A percentile compares a stretch with the other conserved stretches of the same genome.
Evolutionary conservation across 345 rosid genomes (phyloP).

Genomic region (Zanthoxylum bungeanum): DNA sequence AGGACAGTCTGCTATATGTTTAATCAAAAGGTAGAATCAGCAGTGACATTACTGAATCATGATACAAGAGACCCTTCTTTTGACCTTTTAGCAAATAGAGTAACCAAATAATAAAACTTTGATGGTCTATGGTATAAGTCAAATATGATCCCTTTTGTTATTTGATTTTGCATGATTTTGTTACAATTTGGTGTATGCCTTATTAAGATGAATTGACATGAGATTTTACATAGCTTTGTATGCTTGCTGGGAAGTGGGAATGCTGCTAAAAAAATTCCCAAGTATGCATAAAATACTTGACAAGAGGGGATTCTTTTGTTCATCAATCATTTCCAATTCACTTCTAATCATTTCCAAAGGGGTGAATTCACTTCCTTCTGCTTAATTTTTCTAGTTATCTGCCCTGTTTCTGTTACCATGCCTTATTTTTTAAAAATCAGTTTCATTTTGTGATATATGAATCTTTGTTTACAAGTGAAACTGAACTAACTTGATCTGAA

Average conservation of each 20-base stretch:
- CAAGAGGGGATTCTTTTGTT: not conserved
- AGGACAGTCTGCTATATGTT: not conserved
- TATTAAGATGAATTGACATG: not conserved
- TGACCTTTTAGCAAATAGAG: not conserved
- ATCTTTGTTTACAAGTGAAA: not conserved
- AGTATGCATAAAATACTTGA: not conserved
- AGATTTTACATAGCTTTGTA: not conserved
- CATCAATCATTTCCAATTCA: not conserved
- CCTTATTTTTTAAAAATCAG: not conserved
- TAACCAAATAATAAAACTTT: not conserved
- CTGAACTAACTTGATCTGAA: slow-evolving; percentile 1
- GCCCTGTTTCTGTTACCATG: not conserved
- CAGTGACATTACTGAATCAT: not conserved
- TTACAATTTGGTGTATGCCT: not conserved
- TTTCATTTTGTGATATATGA: not conserved
- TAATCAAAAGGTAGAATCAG: not conserved
- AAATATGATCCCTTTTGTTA: not conserved
- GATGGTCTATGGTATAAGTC: not conserved
- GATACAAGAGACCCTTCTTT: not conserved
- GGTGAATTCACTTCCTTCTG: not conserved
- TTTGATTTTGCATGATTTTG: not conserved
- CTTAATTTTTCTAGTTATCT: not conserved
- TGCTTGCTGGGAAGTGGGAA: not conserved
- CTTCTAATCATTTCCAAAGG: not conserved
- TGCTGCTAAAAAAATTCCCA: not conserved